Percentiles rank a stretch among this genome's conserved stretches.
These are phyloP conservation scores for Filobasidium floriforme DNA, from an alignment of 768 basidiomycete species.

Conservation along the genomic window DNA sequence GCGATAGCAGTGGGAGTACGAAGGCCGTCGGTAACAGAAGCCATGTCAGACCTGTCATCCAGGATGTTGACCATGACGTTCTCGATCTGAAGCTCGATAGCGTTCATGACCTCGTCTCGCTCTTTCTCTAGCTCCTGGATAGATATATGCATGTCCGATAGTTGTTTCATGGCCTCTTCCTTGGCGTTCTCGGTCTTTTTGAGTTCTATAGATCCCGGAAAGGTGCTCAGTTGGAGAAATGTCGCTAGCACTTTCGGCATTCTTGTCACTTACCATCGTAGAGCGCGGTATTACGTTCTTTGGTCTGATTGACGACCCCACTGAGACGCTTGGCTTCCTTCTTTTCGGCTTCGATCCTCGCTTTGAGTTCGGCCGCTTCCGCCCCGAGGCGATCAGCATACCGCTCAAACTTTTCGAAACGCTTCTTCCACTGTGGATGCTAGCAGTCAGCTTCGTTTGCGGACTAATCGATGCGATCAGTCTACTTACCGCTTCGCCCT, in stretches of 20 bases:
- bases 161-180: conserved; percentile 67
- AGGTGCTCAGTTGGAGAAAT: not conserved
- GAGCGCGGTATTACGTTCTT: conserved; percentile 68
- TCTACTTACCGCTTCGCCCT: conserved; percentile 35
- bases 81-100: conserved; percentile 37
- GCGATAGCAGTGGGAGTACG: conserved; percentile 1
- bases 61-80: conserved; percentile 27
- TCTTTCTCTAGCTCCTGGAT: conserved; percentile 43
- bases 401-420: conserved; percentile 87
- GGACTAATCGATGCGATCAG: conserved; percentile 57
- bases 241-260: conserved; percentile 21
- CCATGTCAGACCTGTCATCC: not conserved
- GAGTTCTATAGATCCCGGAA: conserved; percentile 54
- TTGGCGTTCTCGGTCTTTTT: conserved; percentile 74
- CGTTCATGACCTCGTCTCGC: conserved; percentile 40
- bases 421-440: conserved; percentile 74
- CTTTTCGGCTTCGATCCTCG: conserved; percentile 86
- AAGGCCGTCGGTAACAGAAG: conserved; percentile 2
- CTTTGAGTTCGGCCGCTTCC: conserved; percentile 74
- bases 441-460: conserved; percentile 54
- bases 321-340: conserved; percentile 77
- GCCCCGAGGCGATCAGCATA: conserved; percentile 72
- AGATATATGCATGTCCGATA: conserved; percentile 74
- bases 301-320: conserved; percentile 66
- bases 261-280: conserved; percentile 59